These are phyloP conservation scores for Aspergillus campestris DNA, from an alignment of 495 filamentous ascomycete genomes.

Conservation along the genomic window DNA sequence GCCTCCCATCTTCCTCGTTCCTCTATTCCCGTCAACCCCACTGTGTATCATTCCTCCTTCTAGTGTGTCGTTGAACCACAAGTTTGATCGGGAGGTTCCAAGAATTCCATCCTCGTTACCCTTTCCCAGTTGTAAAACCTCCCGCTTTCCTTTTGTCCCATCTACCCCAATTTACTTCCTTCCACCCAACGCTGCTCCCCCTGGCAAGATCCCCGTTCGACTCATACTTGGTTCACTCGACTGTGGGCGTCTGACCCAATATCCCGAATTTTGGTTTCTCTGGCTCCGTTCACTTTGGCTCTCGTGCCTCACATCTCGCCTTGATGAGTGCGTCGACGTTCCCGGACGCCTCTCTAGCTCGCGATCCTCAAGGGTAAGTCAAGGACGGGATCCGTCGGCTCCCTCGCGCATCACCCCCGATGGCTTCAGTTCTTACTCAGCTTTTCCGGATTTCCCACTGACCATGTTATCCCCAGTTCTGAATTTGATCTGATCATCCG, in stretches of 20 bases:
- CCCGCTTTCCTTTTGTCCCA: conserved; percentile 9
- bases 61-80: conserved; percentile 15
- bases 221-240: conserved; percentile 19
- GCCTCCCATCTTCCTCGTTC: conserved; percentile 13
- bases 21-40: conserved; percentile 2
- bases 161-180: neutral
- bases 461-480: conserved; percentile 40
- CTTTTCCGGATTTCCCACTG: conserved; percentile 27
- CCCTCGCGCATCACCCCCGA: conserved; percentile 5
- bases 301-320: conserved; percentile 21
- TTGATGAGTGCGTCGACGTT: conserved; percentile 43
- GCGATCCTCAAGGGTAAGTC: conserved; percentile 30
- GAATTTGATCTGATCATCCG: conserved; percentile 57
- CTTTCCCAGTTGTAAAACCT: conserved; percentile 12
- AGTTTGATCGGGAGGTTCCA: conserved; percentile 10
- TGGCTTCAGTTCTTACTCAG: conserved; percentile 25
- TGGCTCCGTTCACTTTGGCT: conserved; percentile 16
- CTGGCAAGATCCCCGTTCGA: conserved; percentile 12
- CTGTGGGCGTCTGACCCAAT: conserved; percentile 10
- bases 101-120: conserved; percentile 7
- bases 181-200: conserved; percentile 11
- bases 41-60: conserved; percentile 16
- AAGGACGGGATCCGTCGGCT: conserved; percentile 1
- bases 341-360: conserved; percentile 37
- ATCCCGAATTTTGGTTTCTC: conserved; percentile 13